Conservation (phyloP, 2,329 filamentous ascomycete genomes). For the Elsinoe fawcettii region DNA sequence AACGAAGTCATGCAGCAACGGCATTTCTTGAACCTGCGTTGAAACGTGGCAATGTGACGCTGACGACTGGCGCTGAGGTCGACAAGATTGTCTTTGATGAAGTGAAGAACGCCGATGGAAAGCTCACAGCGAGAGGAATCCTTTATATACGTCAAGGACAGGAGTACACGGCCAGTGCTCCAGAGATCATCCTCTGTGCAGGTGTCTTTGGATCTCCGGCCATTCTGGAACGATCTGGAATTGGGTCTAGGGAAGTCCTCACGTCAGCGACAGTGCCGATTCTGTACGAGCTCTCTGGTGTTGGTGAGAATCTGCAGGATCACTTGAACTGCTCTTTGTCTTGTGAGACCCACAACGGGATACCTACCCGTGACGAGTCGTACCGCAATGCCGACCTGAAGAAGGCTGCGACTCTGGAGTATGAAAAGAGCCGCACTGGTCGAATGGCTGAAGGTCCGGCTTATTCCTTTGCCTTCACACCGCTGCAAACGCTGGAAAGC, state of each 20-base stretch:
- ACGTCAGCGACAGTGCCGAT: slow-evolving; percentile 42
- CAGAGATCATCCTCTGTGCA: slow-evolving; percentile 70
- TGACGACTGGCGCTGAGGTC: slow-evolving; percentile 18
- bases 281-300: slow-evolving; percentile 52
- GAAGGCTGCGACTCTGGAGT: slow-evolving; percentile 46
- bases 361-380: slow-evolving; percentile 2
- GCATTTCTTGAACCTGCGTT: slow-evolving; percentile 22
- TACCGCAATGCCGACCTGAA: slow-evolving; percentile 38
- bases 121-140: slow-evolving; percentile 27
- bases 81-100: slow-evolving; percentile 18
- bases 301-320: slow-evolving; percentile 57
- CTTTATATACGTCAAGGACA: slow-evolving; percentile 36
- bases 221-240: slow-evolving; percentile 46
- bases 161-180: slow-evolving; percentile 28
- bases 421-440: slow-evolving; percentile 18
- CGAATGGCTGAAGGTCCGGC: slow-evolving; percentile 18
- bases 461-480: slow-evolving; percentile 20
- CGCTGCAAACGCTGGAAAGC: slow-evolving; percentile 20
- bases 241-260: slow-evolving; percentile 43
- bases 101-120: slow-evolving; percentile 15
- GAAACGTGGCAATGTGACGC: slow-evolving; percentile 17
- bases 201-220: slow-evolving; percentile 77
- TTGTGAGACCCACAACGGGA: slow-evolving; percentile 23
- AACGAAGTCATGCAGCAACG: slow-evolving; percentile 22
- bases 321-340: slow-evolving; percentile 37